Evolutionary conservation across 768 basidiomycete genomes (phyloP).

Genomic region (Mycena polygramma): DNA sequence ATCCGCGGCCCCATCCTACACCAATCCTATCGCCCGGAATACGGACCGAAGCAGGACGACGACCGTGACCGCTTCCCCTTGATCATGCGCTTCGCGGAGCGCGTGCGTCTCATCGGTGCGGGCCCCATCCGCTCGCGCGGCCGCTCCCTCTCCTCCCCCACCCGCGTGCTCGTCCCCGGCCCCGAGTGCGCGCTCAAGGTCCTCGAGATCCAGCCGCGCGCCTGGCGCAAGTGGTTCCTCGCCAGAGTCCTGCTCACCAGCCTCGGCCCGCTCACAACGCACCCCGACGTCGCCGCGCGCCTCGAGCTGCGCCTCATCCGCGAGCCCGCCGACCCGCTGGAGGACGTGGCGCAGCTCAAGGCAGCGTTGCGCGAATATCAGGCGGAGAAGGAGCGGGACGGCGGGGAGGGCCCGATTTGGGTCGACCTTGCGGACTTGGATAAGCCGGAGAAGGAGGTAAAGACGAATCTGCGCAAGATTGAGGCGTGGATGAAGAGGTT

Average conservation of each 20-base stretch:
- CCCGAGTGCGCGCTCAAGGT: conserved; percentile 23
- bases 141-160: not conserved
- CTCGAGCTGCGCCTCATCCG: conserved; percentile 29
- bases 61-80: conserved; percentile 9
- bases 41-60: conserved; percentile 16
- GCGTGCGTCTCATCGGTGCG: conserved; percentile 26
- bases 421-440: conserved; percentile 13
- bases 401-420: not conserved
- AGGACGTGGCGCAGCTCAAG: conserved; percentile 15
- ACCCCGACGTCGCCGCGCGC: conserved; percentile 27
- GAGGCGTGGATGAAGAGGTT: conserved; percentile 30
- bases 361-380: not conserved
- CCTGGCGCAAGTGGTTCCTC: not conserved
- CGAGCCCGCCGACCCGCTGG: conserved; percentile 9
- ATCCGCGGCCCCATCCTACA: not conserved
- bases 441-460: too few species aligned
- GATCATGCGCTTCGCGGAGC: conserved; percentile 31
- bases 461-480: conserved; percentile 11
- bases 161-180: conserved; percentile 2
- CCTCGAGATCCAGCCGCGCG: conserved; percentile 29
- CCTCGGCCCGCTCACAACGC: conserved; percentile 21
- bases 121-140: conserved; percentile 5
- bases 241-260: not conserved
- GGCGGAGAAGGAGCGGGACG: not conserved
- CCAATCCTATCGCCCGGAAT: conserved; percentile 1